These are phyloP conservation scores for Myochromella boudieri DNA, from an alignment of 768 basidiomycete species.

Conservation along the genomic window DNA sequence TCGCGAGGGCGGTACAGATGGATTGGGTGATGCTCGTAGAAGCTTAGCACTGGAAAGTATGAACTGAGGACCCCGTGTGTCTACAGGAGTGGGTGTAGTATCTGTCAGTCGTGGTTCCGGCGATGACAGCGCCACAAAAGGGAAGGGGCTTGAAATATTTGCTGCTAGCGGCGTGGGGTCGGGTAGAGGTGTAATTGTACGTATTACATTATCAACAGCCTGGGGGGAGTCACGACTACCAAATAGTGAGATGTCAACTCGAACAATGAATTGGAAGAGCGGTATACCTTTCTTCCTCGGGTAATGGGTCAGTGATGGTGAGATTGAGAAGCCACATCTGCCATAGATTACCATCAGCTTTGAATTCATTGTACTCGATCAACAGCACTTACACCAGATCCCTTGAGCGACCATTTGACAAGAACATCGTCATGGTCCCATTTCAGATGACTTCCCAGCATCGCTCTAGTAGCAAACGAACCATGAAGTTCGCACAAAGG, in stretches of 20 bases:
- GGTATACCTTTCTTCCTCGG: background rate
- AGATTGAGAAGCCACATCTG: constrained; percentile 13
- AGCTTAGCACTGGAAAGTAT: constrained; percentile 3
- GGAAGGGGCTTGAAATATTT: constrained; percentile 8
- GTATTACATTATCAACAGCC: background rate
- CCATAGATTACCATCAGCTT: background rate
- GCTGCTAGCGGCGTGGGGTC: background rate
- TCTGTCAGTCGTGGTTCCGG: background rate
- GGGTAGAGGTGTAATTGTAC: background rate
- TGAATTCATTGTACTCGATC: background rate
- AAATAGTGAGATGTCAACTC: too few relatives aligned
- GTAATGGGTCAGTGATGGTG: background rate
- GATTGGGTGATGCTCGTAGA: constrained; percentile 1
- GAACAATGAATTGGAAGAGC: too few relatives aligned
- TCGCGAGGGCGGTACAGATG: constrained; percentile 6
- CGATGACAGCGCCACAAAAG: constrained; percentile 15
- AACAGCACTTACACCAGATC: constrained; percentile 15
- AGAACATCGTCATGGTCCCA: constrained; percentile 48
- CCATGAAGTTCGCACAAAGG: constrained; percentile 54
- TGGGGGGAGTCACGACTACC: background rate
- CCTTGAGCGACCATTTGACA: constrained; percentile 34
- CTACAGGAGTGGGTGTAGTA: background rate
- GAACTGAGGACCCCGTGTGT: background rate
- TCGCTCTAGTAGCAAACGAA: constrained; percentile 37
- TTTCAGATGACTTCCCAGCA: constrained; percentile 47